Evolutionary conservation across 2,329 filamentous ascomycete species (phyloP).

Genomic region (Xylaria polymorpha): DNA sequence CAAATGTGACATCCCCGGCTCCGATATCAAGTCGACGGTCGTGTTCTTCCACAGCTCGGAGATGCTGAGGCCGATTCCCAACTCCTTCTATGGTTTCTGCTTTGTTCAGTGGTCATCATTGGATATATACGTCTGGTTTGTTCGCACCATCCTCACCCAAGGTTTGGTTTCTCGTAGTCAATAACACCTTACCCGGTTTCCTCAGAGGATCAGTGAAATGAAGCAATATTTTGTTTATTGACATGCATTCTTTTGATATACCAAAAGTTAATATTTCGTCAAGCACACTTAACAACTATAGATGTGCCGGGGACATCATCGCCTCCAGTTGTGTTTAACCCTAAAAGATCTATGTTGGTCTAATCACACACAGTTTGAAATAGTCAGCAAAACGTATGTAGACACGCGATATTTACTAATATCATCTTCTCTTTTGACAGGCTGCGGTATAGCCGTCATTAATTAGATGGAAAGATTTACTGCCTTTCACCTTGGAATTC

Average conservation of each 20-base stretch:
- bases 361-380: too few species aligned
- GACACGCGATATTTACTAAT: too few species aligned
- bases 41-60: conserved; percentile 11
- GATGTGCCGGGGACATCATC: too few species aligned
- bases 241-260: neutral
- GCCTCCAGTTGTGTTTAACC: too few species aligned
- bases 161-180: neutral
- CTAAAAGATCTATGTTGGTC: too few species aligned
- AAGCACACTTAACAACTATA: too few species aligned
- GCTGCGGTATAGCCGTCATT: too few species aligned
- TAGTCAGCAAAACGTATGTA: too few species aligned
- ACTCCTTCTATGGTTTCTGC: neutral
- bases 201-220: neutral
- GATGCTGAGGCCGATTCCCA: conserved; percentile 2
- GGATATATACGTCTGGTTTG: neutral
- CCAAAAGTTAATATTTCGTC: too few species aligned
- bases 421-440: too few species aligned
- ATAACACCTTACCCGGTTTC: neutral
- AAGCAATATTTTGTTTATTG: neutral
- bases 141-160: neutral
- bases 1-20: neutral
- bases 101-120: conserved; percentile 1
- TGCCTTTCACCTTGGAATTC: too few species aligned
- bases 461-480: too few species aligned
- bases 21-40: neutral